Evolutionary conservation across 2,329 filamentous ascomycete species (phyloP), one percentile per base, ranked within the genome.

Genomic region (Arthrinium phaeospermum): DNA sequence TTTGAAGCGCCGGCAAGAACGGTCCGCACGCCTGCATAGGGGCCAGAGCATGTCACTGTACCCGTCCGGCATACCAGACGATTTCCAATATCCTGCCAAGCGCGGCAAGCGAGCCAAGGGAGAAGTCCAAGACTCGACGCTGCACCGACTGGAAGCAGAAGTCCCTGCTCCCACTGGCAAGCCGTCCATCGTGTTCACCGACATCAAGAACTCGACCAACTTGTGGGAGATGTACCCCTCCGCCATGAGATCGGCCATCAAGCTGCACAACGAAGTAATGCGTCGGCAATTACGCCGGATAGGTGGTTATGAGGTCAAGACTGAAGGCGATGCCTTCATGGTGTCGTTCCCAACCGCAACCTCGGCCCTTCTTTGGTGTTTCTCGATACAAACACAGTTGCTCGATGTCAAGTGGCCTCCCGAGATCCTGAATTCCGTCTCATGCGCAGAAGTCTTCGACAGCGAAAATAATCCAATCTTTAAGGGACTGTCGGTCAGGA

Each of bases 321-420:
- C 96, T 24, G 96, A 99, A 94, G 96, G 96, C 76, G 96, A 99
- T 83, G 96, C 96, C 12, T 99, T 99, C 79, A 98, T 99, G 95
- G 96, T 99, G 45, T 97, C 96, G 13, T 99, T 99, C 83, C 94
- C 95, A 1, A 98, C 96, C 0, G 95, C 96, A 2, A 98, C 96
- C 0, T 96, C 95, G 12, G 96, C 96, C 6, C 85, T 99, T 68
- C 88, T 99, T 10, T 99, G 96, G 96, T 97, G 93, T 77, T 99
- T 99, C 83, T 94, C 95, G 30, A 95, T 98, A 41, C 96, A 99
- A 82, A 92, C 91, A 76, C 90, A 93, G 78, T 89, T 99, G 4
- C 89, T 99, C 1, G 94, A 98, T 75, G 94, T 97, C 27, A 90
- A 91, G 77, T 99, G 96, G 96, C 96, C 96, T 2, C 91, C 94